A percentile compares a stretch with the other conserved stretches of the same genome.
Evolutionary conservation across 352 stramenopile species (phyloP).

Genomic region (Globisporangium polare): DNA sequence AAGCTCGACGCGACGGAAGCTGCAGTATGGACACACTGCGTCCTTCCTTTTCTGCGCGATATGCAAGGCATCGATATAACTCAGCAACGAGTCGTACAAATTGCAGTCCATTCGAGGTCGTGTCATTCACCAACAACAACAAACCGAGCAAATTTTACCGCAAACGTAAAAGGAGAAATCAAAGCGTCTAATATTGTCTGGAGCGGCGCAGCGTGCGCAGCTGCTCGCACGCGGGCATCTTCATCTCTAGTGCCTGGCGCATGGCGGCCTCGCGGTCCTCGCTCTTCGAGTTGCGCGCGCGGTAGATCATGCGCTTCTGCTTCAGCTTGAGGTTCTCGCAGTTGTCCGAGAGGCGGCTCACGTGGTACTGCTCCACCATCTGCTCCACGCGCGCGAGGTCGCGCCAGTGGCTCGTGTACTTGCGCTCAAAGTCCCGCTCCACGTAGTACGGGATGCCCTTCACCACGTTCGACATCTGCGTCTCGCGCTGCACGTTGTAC

Average conservation of each 20-base stretch:
- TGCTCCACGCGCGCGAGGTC: slow-evolving; percentile 82
- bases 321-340: slow-evolving; percentile 83
- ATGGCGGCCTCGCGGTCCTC: slow-evolving; percentile 75
- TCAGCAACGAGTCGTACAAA: too few species aligned
- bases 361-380: slow-evolving; percentile 83
- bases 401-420: slow-evolving; percentile 83
- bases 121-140: too few species aligned
- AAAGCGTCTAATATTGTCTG: slow-evolving; percentile 56
- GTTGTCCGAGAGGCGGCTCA: slow-evolving; percentile 61
- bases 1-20: too few species aligned
- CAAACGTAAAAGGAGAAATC: too few species aligned
- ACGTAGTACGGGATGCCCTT: slow-evolving; percentile 89
- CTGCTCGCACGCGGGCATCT: slow-evolving; percentile 81
- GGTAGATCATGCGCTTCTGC: slow-evolving; percentile 87
- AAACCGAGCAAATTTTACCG: too few species aligned
- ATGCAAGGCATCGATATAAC: too few species aligned
- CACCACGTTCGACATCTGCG: slow-evolving; percentile 77
- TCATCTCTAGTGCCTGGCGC: slow-evolving; percentile 77
- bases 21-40: too few species aligned
- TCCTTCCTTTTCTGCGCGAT: too few species aligned
- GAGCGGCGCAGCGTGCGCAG: slow-evolving; percentile 62
- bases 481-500: slow-evolving; percentile 70
- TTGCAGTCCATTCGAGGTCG: too few species aligned
- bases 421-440: slow-evolving; percentile 80
- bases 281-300: slow-evolving; percentile 69